Conservation (phyloP, 2,329 filamentous ascomycete species). For the Parastagonospora nodorum region DNA sequence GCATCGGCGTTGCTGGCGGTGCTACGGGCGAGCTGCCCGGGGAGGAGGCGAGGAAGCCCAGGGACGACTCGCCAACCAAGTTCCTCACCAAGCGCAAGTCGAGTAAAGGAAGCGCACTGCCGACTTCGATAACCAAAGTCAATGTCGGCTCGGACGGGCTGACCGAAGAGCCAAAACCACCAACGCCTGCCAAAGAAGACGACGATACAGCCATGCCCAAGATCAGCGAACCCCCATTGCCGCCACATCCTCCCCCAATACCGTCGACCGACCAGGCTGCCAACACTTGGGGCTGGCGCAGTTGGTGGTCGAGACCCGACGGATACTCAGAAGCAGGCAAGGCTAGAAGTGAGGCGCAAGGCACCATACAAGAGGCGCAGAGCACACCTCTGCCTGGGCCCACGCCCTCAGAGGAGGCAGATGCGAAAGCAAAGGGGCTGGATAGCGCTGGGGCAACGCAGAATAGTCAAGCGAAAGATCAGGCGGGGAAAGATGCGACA, state of each 20-base stretch:
- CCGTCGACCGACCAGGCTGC: conserved; percentile 10
- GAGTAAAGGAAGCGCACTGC: conserved; percentile 52
- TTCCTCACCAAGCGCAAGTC: conserved; percentile 51
- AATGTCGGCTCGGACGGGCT: conserved; percentile 49
- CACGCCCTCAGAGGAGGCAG: conserved; percentile 43
- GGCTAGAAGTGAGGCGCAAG: conserved; percentile 29
- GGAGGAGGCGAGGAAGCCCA: conserved; percentile 34
- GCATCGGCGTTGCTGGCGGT: conserved; percentile 51
- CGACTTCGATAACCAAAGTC: conserved; percentile 53
- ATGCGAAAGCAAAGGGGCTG: conserved; percentile 32
- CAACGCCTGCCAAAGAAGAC: conserved; percentile 17
- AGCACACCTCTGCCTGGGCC: conserved; percentile 48
- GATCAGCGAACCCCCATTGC: conserved; percentile 48
- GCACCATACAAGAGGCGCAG: conserved; percentile 44
- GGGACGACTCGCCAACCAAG: conserved; percentile 38
- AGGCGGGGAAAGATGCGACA: conserved; percentile 4
- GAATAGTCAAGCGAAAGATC: conserved; percentile 13
- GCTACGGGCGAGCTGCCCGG: conserved; percentile 48
- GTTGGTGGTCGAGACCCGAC: conserved; percentile 59
- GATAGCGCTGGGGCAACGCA: conserved; percentile 9
- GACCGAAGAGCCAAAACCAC: conserved; percentile 32
- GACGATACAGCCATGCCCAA: conserved; percentile 14
- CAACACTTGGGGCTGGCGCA: conserved; percentile 49
- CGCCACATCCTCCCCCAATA: conserved; percentile 46
- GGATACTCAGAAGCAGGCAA: conserved; percentile 50